Base-by-base conservation (phyloP, 2,329 filamentous ascomycete genomes). In the Microsporum audouinii region DNA sequence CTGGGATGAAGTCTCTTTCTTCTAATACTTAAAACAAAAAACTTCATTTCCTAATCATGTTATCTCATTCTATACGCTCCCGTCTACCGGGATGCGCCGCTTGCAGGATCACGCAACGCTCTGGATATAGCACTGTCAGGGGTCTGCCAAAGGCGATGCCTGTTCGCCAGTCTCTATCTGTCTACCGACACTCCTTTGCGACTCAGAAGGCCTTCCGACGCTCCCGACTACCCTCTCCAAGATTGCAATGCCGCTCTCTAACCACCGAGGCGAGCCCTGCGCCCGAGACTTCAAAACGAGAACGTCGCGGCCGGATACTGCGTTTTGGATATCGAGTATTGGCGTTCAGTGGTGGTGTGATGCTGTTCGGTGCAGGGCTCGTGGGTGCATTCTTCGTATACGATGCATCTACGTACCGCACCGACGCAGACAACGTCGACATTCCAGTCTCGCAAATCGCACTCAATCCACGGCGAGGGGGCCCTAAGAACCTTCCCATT, bases 401-500 rank as follows among this genome's bases (percentile, higher is more conserved):
- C 77, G 94, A 99, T 77, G 87, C 91, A 7, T 87, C 85, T 56
- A 99, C 94, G 12, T 99, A 99, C 77, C 85, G 84, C 62, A 87
- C 91, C 65, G 80, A 86, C 55, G 76, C 82, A 1, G 82, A 80
- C 5, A 80, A 81, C 31, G 78, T 79, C 65, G 91, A 96, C 67
- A 85, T 96, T 62, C 82, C 87, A 57, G 88, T 99, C n/a, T 91
- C 91, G 1, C 83, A 89, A 67, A 77, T 90, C 39, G 94, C 94
- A 0, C 78, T 99, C 59, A 85, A 85, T 61, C 94, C 94, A 1
- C 83, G 86, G 65, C 82, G 82, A 62, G 94, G 94, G 60, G 94
- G 94, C 0, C 91, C 92, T 0, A 97, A 99, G 80, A 96, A 99
- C 69, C 77, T 99, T 38, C 94, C 92, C 1, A 94, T 99, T 62